Percentiles rank a stretch among this genome's conserved stretches.
These are phyloP conservation scores for Fusarium subtropicale DNA, from an alignment of 2,329 filamentous ascomycete species.

Conservation along the genomic window DNA sequence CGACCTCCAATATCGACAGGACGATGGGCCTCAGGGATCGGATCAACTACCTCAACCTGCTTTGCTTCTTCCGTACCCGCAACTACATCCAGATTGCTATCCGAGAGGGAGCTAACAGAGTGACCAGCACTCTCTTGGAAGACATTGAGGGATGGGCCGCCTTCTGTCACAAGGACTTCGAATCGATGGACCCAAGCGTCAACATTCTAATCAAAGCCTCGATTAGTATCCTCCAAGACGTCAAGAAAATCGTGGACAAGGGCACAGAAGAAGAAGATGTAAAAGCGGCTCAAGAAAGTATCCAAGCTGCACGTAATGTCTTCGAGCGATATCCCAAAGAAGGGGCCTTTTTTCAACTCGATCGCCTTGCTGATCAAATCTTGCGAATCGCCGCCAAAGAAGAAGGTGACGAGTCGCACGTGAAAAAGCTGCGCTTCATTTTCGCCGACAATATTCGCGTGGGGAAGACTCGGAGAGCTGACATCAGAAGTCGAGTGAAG, in stretches of 20 bases:
- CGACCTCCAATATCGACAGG: neutral
- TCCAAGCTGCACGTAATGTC: neutral
- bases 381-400: neutral
- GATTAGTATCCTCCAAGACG: conserved; percentile 19
- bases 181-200: conserved; percentile 28
- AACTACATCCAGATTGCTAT: conserved; percentile 31
- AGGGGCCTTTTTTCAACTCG: neutral
- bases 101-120: neutral
- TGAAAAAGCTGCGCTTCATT: neutral
- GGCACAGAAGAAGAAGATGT: neutral
- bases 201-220: conserved; percentile 11
- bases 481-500: neutral
- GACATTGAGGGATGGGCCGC: conserved; percentile 20
- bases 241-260: conserved; percentile 3
- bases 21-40: conserved; percentile 14
- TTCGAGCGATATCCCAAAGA: neutral
- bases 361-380: neutral
- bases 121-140: conserved; percentile 11
- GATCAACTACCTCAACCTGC: conserved; percentile 36
- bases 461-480: neutral
- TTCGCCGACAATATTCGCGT: neutral
- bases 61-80: conserved; percentile 29
- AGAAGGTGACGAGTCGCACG: neutral
- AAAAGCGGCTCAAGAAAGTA: neutral
- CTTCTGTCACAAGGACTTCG: conserved; percentile 16